Evolutionary conservation across 106 monocot species (phyloP).

Genomic region (Xerophyta viscosa): DNA sequence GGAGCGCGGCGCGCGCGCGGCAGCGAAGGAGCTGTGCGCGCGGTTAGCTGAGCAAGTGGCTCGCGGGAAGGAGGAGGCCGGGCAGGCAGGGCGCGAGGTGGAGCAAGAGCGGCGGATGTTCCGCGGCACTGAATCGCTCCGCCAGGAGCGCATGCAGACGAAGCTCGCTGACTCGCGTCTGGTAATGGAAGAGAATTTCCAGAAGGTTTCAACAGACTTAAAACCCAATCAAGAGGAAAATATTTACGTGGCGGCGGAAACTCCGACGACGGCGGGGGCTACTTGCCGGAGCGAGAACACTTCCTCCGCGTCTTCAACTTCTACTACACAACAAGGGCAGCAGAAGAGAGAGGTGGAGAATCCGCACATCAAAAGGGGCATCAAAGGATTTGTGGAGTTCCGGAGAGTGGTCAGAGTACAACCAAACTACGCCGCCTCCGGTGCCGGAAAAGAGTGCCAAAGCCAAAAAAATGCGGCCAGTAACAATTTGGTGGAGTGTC

Average conservation of each 20-base stretch:
- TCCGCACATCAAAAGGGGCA: conserved; percentile 84
- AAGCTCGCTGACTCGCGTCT: conserved; percentile 41
- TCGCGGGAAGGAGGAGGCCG: conserved; percentile 6
- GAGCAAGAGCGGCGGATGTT: conserved; percentile 41
- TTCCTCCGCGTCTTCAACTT: not conserved
- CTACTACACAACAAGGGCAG: not conserved
- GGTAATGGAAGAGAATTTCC: conserved; percentile 35
- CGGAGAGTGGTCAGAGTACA: conserved; percentile 27
- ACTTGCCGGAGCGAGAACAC: not conserved
- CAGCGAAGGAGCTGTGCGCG: conserved; percentile 10
- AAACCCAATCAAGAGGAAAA: not conserved
- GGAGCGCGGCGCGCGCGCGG: conserved; percentile 17
- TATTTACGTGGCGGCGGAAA: not conserved
- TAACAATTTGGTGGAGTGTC: conserved; percentile 33
- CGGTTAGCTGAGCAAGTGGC: conserved; percentile 12
- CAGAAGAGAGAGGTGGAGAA: conserved; percentile 54
- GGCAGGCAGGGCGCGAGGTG: conserved; percentile 7
- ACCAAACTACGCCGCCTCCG: not conserved
- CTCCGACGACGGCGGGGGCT: not conserved
- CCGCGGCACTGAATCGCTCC: conserved; percentile 23
- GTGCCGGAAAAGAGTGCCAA: conserved; percentile 8
- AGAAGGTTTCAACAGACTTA: conserved; percentile 2
- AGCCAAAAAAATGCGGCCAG: conserved; percentile 10
- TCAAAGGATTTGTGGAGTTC: conserved; percentile 84
- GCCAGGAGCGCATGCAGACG: conserved; percentile 44